A percentile compares a stretch with the other conserved stretches of the same genome.
Evolutionary conservation across 306 rosid genomes (phyloP).

Genomic region (Dryas drummondii): DNA sequence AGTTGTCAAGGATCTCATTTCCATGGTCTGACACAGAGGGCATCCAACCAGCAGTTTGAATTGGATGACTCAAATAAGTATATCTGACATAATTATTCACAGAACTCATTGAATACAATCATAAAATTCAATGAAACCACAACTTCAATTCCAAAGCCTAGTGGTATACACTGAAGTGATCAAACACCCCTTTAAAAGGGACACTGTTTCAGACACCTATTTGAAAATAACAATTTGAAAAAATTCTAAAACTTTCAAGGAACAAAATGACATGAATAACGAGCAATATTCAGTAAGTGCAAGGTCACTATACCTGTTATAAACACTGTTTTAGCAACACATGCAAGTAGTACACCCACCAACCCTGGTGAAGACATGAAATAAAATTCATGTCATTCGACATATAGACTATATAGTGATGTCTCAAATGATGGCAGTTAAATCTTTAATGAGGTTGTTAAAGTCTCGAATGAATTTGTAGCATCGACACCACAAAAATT

Average conservation of each 20-base stretch:
- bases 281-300: conserved; percentile 9
- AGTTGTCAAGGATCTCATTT: conserved; percentile 72
- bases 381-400: conserved; percentile 33
- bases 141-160: background rate
- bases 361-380: conserved; percentile 57
- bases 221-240: background rate
- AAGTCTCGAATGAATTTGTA: no score
- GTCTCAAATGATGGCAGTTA: background rate
- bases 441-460: background rate
- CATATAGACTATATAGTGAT: background rate
- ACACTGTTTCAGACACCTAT: background rate
- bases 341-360: conserved; percentile 78
- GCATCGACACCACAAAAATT: background rate
- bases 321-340: conserved; percentile 54
- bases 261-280: background rate
- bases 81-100: background rate
- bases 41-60: conserved; percentile 17
- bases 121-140: background rate
- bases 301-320: conserved; percentile 61
- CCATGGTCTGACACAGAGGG: conserved; percentile 65
- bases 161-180: background rate
- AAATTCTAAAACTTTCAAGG: background rate
- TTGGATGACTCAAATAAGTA: conserved; percentile 5
- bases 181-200: background rate
- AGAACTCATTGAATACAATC: background rate